Base-by-base conservation (phyloP, 192 early-diverging fungal genomes). In the Irineochytrium annulatum region DNA sequence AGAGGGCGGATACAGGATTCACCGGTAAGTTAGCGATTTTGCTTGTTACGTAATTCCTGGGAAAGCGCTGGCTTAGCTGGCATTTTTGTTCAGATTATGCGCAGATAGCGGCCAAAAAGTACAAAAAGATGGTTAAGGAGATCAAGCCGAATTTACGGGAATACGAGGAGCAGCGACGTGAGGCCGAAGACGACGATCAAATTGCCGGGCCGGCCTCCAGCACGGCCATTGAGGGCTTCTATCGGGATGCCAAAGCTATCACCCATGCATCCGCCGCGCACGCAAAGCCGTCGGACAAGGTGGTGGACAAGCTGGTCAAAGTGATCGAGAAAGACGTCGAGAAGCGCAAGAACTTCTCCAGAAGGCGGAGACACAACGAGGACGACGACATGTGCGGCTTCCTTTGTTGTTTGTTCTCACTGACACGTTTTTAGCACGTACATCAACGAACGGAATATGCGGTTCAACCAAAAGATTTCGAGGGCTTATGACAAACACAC, bases 381-480 rank as follows among this genome's bases (percentile, higher is more conserved):
- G 95, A 95, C 53, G 90, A 91, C 43, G 90, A 80, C 39, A 77
- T 80, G 57, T 65, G 58, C 20, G 63, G 57, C 11, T 16, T 55
- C n/a, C 43, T 6, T 22, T 52, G 46, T 20, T 6, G 3, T 60
- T 20, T 34, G 26, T 34, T 0, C n/a, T 30, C 8, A 22, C 37
- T 44, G 11, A 33, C 43, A 14, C 27, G 14, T 19, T n/a, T 55
- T 14, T 28, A 69, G 92, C 54, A 90, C 93, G 16, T 97, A 91
- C 73, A 97, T 99, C 77, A 97, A 97, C 64, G 93, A 99, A 34
- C 79, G 89, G 67, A 99, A 99, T 68, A 90, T 88, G 54, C 75
- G 83, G 19, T 97, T 99, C 74, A 97, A 97, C 84, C 89, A 91
- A 63, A 97, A 97, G 82, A 91, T 99, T 75, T 69, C 90, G 41